Base-by-base conservation (phyloP, 495 filamentous ascomycete genomes). In the Aspergillus leporis region DNA sequence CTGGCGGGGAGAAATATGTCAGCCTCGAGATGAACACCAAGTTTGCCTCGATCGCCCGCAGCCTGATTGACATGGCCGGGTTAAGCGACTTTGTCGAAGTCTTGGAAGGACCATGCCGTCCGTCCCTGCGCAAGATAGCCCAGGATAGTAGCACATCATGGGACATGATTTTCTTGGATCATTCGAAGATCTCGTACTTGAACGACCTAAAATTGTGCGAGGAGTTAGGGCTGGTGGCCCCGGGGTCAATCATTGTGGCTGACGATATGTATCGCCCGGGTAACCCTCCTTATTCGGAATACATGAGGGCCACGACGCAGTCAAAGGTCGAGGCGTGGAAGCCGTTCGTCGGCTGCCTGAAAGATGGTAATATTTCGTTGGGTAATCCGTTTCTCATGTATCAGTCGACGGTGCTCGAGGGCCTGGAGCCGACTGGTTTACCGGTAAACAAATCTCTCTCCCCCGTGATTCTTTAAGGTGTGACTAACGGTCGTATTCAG, bases 251-350 rank as follows among this genome's bases (percentile, higher is more conserved):
- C 4, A 56, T 87, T 21, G 80, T 79, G 0, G 87, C 87, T 0
- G 87, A 90, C 65, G 88, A 90, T 67, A 81, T 89, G 23, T 74
- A 86, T 45, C 75, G 78, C 51, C 87, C 86, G 1, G 86, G 86
- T 2, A 87, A 87, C 57, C 87, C 86, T 4, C 74, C 73, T 7
- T 90, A 89, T 66, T 67, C 83, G 30, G 62, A 63, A 16, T 66
- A 66, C 47, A 58, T 66, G 7, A 45, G 64, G 16, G 31, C 49
- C 31, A 49, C 53, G 16, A 10, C 36, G 61, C 45, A 38, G 28
- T 1, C 60, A 40, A 64, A 64, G 51, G 19, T 52, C 14, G 53
- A 65, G 18, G 51, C 59, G 45, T 51, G 55, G 28, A 55, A 67
- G 57, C 78, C 67, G 10, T 30, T 46, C 18, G 23, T 28, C 32